Evolutionary conservation across 1,284 basidiomycete genomes (phyloP).

Genomic region (Microbotryum scabiosae): DNA sequence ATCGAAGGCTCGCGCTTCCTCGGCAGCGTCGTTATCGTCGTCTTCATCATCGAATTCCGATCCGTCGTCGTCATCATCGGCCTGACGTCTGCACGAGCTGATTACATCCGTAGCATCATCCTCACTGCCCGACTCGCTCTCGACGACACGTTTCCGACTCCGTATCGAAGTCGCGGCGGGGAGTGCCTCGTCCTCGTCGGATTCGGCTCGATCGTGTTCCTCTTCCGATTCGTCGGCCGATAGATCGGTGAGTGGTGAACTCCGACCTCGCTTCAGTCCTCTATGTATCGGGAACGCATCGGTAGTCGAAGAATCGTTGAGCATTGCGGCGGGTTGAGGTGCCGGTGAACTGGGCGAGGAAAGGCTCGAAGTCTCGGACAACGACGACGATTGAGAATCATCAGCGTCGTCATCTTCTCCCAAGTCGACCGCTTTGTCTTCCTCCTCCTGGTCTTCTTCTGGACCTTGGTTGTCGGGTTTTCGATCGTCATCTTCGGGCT

Average conservation of each 20-base stretch:
- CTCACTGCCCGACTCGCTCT: too few relatives aligned
- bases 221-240: background rate
- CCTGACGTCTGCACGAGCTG: too few relatives aligned
- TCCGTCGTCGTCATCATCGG: too few relatives aligned
- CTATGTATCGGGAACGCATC: background rate
- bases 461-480: too few relatives aligned
- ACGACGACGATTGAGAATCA: background rate
- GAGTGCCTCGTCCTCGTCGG: background rate
- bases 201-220: background rate
- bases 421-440: background rate
- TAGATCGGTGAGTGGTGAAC: background rate
- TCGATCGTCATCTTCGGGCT: too few relatives aligned
- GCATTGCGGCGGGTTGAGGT: background rate
- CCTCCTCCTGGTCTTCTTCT: background rate
- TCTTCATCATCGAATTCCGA: too few relatives aligned
- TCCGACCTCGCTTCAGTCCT: background rate
- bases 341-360: background rate
- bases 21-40: too few relatives aligned
- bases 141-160: background rate
- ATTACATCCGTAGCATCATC: too few relatives aligned
- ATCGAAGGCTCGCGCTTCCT: too few relatives aligned
- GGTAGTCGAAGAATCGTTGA: background rate
- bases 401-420: background rate
- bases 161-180: background rate
- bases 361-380: constrained; percentile 1